Percentiles rank a stretch among this genome's conserved stretches.
Evolutionary conservation across 257 asterid genomes (phyloP).

Genomic region (Apocynum venetum): DNA sequence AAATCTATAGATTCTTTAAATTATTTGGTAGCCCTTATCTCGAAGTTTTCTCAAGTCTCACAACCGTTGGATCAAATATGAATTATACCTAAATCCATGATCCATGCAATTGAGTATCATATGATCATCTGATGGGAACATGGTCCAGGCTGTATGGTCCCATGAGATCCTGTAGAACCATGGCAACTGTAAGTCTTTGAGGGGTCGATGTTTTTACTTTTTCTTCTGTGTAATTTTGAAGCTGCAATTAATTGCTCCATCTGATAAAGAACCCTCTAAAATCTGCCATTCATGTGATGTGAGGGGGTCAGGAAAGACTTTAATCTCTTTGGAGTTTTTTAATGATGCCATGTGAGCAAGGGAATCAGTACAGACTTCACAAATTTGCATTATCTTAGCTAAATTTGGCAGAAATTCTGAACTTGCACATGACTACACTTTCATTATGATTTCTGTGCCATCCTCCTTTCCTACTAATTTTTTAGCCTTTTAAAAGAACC

Average conservation of each 20-base stretch:
- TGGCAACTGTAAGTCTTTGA: slow-evolving; percentile 1
- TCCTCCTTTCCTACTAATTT: not conserved
- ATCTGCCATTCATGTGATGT: slow-evolving; percentile 32
- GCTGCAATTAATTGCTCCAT: not conserved
- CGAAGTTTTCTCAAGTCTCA: not conserved
- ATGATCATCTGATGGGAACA: slow-evolving; percentile 23
- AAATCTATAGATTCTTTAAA: not conserved
- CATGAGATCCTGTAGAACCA: slow-evolving; percentile 3
- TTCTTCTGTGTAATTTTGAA: not conserved
- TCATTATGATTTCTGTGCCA: slow-evolving; percentile 17
- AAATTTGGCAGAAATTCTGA: slow-evolving; percentile 21
- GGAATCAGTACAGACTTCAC: slow-evolving; percentile 29
- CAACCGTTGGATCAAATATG: not conserved
- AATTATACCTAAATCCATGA: not conserved
- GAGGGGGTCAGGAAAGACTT: slow-evolving; percentile 7
- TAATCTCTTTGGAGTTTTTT: not conserved
- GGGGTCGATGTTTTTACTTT: not conserved
- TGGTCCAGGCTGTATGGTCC: slow-evolving; percentile 34
- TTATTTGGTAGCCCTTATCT: no score
- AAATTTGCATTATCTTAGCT: slow-evolving; percentile 13
- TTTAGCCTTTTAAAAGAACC: not conserved
- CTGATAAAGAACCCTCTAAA: not conserved
- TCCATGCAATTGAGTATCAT: slow-evolving; percentile 18
- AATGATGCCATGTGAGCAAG: slow-evolving; percentile 31
- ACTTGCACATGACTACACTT: slow-evolving; percentile 35